Base-by-base conservation (phyloP, 2,329 filamentous ascomycete species). In the Sclerotinia minor region DNA sequence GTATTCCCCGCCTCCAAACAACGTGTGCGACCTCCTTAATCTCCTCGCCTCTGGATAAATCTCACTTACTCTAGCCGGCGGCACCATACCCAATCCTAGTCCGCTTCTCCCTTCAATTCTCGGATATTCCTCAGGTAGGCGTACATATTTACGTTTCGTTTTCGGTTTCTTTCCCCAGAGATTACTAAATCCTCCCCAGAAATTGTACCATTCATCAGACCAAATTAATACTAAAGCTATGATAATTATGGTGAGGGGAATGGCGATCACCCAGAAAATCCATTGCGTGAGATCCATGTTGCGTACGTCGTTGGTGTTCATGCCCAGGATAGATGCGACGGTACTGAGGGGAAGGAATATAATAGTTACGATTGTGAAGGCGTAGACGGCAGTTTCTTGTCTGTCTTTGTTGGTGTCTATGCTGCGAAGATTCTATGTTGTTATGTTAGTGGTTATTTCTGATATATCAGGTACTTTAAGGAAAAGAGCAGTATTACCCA, bases 311-410 rank as follows among this genome's bases (percentile, higher is more conserved):
- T 68, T 71, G 8, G 74, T 76, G 58, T 78, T 78, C 76, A 78
- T 77, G 24, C 76, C 76, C 32, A 78, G 71, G 32, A 78, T 74
- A 26, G 70, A 72, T 1, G 76, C 73, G 7, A 78, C 75, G 15
- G 75, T 74, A 7, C 70, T 69, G 5, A 78, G 69, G 9, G 77
- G 77, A 11, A 78, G 69, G 54, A 79, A 79, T 7, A 78, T 72
- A 17, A 78, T 74, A 3, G 76, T 78, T 8, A 78, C 75, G 29
- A 78, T 76, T 5, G 77, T 78, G 69, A 79, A 77, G 13, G 54
- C 64, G 29, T 66, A 72, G 21, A 78, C 75, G 2, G 76, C 75
- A 53, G 71, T 69, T 69, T 75, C 74, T 68, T 75, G 74, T 2
- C 71, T 65, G 38, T 75, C 73, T 68, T 75, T 75, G 41, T 74